Evolutionary conservation across 257 asterid genomes (phyloP), one percentile per base, ranked within the genome.

Genomic region (Rubia yunnanensis): DNA sequence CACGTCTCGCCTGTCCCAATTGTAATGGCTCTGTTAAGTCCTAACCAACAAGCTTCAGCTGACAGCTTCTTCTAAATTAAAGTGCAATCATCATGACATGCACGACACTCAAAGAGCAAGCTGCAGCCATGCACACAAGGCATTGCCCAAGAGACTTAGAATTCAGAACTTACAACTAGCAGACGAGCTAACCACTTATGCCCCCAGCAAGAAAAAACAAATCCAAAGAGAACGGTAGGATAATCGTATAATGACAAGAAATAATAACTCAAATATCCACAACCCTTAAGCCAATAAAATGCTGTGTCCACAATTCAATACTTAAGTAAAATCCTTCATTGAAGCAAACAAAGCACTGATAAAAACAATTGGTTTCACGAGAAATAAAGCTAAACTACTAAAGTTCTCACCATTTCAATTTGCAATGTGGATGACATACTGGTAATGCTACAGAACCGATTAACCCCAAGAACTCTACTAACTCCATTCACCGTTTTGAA

Each of bases 401-500:
- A 36, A 58, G 7, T 66, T 59, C 92, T 84, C 74, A 89, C 97
- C 90, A 85, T 78, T 78, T 89, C 97, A 65, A 92, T 87, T 76
- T 89, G 89, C 85, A 91, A 77, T 63, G 74, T 81, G 60, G 86
- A 83, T 55, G 92, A 83, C 72, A 81, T 73, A 69, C 82, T 88
- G 62, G 81, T 78, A 66, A 86, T 70, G 77, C 94, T 88, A 72
- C 98, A 89, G 56, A 85, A 83, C 46, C 84, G 73, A 17, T 96
- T 87, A 78, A 89, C 96, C 61, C 89, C 85, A 38, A 89, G 79
- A 23, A 77, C 72, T 70, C 86, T 85, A 75, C 85, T 78, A 65
- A 86, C 91, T 72, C 88, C 89, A 27, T 91, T 86, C 69, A 85
- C 41, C 32, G 96, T 87, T 75, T 86, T 92, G 87, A 87, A 87